Percentiles rank a stretch among this genome's conserved stretches.
phyloP scores from a whole-genome alignment of 768 basidiomycete species.

The Gymnopilus junonius region DNA sequence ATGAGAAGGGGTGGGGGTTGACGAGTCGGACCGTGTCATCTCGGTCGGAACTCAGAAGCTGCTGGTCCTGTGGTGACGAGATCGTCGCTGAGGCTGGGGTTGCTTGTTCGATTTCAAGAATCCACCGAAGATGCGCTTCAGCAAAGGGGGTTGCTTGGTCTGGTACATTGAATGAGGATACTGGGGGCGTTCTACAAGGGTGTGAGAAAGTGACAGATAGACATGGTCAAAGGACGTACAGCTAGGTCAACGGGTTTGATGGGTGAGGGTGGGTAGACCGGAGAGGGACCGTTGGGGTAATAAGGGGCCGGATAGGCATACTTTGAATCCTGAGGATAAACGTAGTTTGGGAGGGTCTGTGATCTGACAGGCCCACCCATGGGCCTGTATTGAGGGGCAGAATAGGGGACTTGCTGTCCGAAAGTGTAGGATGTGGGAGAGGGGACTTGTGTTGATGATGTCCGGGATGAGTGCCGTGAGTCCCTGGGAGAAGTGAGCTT shows the following conservation, averaged over 20 bases:
- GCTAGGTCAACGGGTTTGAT: constrained; percentile 20
- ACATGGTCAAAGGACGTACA: constrained; percentile 17
- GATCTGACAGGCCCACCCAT: constrained; percentile 13
- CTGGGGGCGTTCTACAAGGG: constrained; percentile 26
- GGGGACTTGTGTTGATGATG: constrained; percentile 25
- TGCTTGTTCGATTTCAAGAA: constrained; percentile 24
- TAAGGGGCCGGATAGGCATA: constrained; percentile 15
- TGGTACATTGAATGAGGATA: constrained; percentile 29
- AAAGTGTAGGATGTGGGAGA: constrained; percentile 24
- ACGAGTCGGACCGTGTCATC: background rate
- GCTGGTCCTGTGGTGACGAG: constrained; percentile 28
- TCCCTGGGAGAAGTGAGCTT: constrained; percentile 26
- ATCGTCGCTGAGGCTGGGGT: constrained; percentile 17
- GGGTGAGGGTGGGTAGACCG: constrained; percentile 12
- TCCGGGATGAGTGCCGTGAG: constrained; percentile 31
- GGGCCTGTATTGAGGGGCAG: constrained; percentile 18
- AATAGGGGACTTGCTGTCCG: constrained; percentile 20
- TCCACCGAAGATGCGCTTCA: constrained; percentile 29
- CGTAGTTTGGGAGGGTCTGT: constrained; percentile 18
- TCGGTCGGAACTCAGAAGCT: constrained; percentile 23
- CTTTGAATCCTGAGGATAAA: constrained; percentile 16
- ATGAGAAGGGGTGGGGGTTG: background rate
- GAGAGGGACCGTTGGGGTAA: background rate
- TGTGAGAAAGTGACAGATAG: constrained; percentile 6
- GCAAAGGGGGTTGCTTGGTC: constrained; percentile 25